phyloP scores from a whole-genome alignment of 2,329 filamentous ascomycete genomes.

The Parafenestella ontariensis region DNA sequence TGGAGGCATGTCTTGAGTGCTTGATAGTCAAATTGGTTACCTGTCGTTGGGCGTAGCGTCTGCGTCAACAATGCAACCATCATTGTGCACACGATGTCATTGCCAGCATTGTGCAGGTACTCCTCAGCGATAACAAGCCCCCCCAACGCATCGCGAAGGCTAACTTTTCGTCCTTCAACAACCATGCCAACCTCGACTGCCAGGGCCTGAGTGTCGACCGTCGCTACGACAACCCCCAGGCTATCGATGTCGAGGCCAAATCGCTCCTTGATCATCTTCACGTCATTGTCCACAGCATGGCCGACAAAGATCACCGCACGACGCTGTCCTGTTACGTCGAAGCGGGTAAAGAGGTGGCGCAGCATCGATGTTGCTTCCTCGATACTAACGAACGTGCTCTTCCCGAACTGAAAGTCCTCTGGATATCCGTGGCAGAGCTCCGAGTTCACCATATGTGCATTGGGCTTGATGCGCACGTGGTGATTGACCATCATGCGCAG shows the following conservation, averaged over 20 bases:
- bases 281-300: slow-evolving; percentile 26
- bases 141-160: slow-evolving; percentile 6
- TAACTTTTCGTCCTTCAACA: not conserved
- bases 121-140: slow-evolving; percentile 3
- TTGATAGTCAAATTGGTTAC: not conserved
- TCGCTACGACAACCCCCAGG: slow-evolving; percentile 17
- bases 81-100: slow-evolving; percentile 19
- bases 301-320: slow-evolving; percentile 30
- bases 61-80: slow-evolving; percentile 8
- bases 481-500: slow-evolving; percentile 4
- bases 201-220: slow-evolving; percentile 26
- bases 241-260: slow-evolving; percentile 20
- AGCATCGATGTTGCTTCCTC: slow-evolving; percentile 12
- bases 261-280: slow-evolving; percentile 15
- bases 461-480: slow-evolving; percentile 21
- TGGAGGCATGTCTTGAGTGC: not conserved
- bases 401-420: slow-evolving; percentile 24
- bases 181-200: slow-evolving; percentile 16
- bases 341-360: slow-evolving; percentile 3
- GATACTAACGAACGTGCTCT: slow-evolving; percentile 15
- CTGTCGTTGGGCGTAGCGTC: not conserved
- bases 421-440: slow-evolving; percentile 14
- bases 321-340: not conserved
- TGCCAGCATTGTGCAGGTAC: slow-evolving; percentile 23
- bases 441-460: slow-evolving; percentile 24